These are phyloP conservation scores for Pichia sp. DNA, from an alignment of 1,139 yeast species.

Conservation along the genomic window DNA sequence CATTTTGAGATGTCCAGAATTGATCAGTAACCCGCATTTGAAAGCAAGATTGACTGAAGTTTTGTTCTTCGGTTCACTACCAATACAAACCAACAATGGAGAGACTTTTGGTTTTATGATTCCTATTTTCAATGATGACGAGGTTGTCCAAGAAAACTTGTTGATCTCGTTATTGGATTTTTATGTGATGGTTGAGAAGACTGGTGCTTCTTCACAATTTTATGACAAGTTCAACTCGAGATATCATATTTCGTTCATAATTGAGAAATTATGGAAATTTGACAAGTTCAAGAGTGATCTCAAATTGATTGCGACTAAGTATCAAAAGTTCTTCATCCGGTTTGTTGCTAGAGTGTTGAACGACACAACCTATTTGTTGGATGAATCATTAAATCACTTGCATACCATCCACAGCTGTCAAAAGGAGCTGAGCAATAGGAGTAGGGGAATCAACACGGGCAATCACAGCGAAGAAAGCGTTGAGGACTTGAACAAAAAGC, in stretches of 20 bases:
- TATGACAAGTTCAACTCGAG: slow-evolving; percentile 93
- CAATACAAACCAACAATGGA: slow-evolving; percentile 34
- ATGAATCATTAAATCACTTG: slow-evolving; percentile 81
- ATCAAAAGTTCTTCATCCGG: slow-evolving; percentile 79
- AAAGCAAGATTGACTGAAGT: slow-evolving; percentile 84
- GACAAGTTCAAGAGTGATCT: slow-evolving; percentile 65
- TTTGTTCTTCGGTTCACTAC: slow-evolving; percentile 70
- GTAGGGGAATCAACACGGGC: slow-evolving; percentile 40
- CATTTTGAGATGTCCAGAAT: slow-evolving; percentile 77
- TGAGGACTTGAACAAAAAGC: slow-evolving; percentile 55
- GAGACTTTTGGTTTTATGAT: slow-evolving; percentile 67
- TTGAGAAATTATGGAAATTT: slow-evolving; percentile 80
- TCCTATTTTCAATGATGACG: slow-evolving; percentile 58
- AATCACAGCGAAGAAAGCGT: slow-evolving; percentile 52
- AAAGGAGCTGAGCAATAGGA: slow-evolving; percentile 46
- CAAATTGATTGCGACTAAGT: slow-evolving; percentile 56
- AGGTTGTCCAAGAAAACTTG: slow-evolving; percentile 59
- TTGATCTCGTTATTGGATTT: slow-evolving; percentile 82
- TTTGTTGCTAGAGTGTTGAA: slow-evolving; percentile 93
- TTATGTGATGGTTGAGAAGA: slow-evolving; percentile 91
- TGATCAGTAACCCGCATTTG: slow-evolving; percentile 88
- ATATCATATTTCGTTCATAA: slow-evolving; percentile 76
- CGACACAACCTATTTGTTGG: slow-evolving; percentile 86
- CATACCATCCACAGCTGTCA: slow-evolving; percentile 74
- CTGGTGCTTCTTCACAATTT: slow-evolving; percentile 93